Conservation (phyloP, 2,329 filamentous ascomycete genomes). For the Clonostachys rosea region DNA sequence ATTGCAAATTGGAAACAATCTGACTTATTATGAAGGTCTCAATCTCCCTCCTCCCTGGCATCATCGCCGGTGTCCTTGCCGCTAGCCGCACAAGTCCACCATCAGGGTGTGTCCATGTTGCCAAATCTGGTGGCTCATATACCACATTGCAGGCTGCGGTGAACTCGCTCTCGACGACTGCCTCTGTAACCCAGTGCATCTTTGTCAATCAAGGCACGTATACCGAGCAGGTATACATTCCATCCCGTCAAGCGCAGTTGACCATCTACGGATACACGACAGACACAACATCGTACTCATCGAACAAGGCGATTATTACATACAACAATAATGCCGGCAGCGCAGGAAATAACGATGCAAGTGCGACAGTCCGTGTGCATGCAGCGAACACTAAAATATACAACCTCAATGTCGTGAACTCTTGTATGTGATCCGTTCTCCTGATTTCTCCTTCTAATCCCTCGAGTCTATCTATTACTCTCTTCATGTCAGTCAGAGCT, state of each 20-base stretch:
- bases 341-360: constrained; percentile 46
- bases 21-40: not conserved
- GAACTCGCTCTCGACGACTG: constrained; percentile 47
- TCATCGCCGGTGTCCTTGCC: constrained; percentile 14
- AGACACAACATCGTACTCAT: constrained; percentile 42
- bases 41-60: not conserved
- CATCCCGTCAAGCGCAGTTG: constrained; percentile 38
- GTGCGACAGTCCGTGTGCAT: constrained; percentile 34
- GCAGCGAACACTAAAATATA: constrained; percentile 51
- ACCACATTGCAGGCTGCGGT: constrained; percentile 47
- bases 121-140: constrained; percentile 27
- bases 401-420: constrained; percentile 50
- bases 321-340: constrained; percentile 26
- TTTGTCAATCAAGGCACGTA: constrained; percentile 63
- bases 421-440: constrained; percentile 26
- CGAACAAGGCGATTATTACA: constrained; percentile 52
- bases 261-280: constrained; percentile 56
- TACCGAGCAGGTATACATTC: constrained; percentile 52
- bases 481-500: no score
- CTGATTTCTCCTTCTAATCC: no score
- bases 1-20: no score
- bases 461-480: no score
- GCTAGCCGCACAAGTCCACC: constrained; percentile 31
- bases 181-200: constrained; percentile 48
- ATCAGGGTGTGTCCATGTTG: constrained; percentile 43